Conservation (phyloP, 129 eudicot species). For the Tanacetum coccineum region DNA sequence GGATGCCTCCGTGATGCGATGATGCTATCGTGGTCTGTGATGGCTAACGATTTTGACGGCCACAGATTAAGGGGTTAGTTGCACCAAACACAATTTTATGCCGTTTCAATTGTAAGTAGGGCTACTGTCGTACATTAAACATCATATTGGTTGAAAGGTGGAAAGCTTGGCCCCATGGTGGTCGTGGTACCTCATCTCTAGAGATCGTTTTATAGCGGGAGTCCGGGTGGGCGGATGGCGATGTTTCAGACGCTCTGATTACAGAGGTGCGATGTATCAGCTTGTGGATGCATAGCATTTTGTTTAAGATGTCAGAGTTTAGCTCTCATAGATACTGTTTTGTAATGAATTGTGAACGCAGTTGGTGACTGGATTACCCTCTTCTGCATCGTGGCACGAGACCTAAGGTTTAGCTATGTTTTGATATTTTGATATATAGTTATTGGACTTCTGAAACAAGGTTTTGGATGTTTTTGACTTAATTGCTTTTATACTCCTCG, state of each 20-base stretch:
- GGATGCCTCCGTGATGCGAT: conserved; percentile 89
- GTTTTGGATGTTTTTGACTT: background rate
- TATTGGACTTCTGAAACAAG: background rate
- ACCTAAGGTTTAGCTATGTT: conserved; percentile 65
- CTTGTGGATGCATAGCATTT: background rate
- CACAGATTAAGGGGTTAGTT: conserved; percentile 74
- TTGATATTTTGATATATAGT: background rate
- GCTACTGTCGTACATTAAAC: background rate
- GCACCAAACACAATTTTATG: conserved; percentile 15
- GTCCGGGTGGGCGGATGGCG: conserved; percentile 57
- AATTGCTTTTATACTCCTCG: background rate
- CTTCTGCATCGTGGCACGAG: conserved; percentile 95
- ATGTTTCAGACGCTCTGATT: conserved; percentile 87
- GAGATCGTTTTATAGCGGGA: conserved; percentile 51
- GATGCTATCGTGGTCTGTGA: conserved; percentile 91
- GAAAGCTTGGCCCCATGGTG: conserved; percentile 95
- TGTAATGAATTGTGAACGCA: conserved; percentile 27
- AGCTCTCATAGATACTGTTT: background rate
- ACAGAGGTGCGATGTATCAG: conserved; percentile 51
- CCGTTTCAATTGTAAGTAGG: background rate
- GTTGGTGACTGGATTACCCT: conserved; percentile 75
- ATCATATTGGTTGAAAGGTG: conserved; percentile 41
- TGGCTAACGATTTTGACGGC: conserved; percentile 88
- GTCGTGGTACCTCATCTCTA: conserved; percentile 75
- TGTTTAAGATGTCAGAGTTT: background rate